Percentiles rank a stretch among this genome's conserved stretches.
These are phyloP conservation scores for Trichophyton mentagrophytes DNA, from an alignment of 2,329 filamentous ascomycete genomes.

Conservation along the genomic window DNA sequence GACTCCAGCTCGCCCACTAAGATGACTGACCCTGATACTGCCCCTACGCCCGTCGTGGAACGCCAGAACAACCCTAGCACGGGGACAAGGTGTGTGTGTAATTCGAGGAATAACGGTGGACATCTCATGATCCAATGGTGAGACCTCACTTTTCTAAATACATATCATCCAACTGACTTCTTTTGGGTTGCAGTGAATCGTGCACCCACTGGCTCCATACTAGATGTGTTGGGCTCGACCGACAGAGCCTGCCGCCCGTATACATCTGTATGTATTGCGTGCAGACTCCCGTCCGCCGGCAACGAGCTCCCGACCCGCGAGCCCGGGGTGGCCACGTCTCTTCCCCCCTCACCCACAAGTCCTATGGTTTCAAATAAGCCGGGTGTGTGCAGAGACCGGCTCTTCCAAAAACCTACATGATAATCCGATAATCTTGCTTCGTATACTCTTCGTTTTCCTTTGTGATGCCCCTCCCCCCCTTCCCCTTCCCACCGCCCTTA, in stretches of 20 bases:
- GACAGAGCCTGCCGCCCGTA: constrained; percentile 34
- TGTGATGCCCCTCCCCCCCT: not conserved
- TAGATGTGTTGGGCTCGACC: constrained; percentile 43
- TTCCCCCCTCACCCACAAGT: constrained; percentile 20
- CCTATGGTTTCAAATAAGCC: constrained; percentile 9
- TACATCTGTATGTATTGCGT: constrained; percentile 43
- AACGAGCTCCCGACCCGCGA: constrained; percentile 16
- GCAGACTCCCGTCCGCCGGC: constrained; percentile 21
- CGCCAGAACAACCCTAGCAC: constrained; percentile 40
- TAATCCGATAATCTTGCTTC: not conserved
- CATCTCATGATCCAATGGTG: constrained; percentile 49
- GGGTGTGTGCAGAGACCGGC: not conserved
- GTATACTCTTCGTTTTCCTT: not conserved
- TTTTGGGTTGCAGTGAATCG: constrained; percentile 35
- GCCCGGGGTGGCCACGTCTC: constrained; percentile 10
- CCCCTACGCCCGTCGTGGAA: constrained; percentile 41
- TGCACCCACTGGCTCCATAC: constrained; percentile 53
- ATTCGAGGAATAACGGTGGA: constrained; percentile 40
- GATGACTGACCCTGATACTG: constrained; percentile 36
- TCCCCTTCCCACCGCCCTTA: too few species aligned
- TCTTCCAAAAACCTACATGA: not conserved
- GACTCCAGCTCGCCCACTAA: constrained; percentile 39
- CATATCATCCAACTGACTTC: not conserved
- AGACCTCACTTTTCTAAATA: constrained; percentile 10
- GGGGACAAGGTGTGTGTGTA: constrained; percentile 47